A percentile compares a stretch with the other conserved stretches of the same genome.
Evolutionary conservation across 805 yeast species (phyloP).

Genomic region (Pichia cephalocereana): DNA sequence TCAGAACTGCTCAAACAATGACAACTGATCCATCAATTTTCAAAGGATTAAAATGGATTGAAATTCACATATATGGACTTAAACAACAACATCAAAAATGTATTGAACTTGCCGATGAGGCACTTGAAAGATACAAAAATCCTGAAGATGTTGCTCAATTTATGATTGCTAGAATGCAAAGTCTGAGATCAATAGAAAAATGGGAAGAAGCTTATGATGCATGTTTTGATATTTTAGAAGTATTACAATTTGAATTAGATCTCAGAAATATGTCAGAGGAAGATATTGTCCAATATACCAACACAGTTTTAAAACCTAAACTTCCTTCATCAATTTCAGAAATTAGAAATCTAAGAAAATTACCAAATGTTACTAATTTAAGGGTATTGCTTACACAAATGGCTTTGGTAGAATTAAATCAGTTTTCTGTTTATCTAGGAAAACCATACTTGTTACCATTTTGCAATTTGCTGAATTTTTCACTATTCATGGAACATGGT

Average conservation of each 20-base stretch:
- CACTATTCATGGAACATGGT: slow-evolving; percentile 32
- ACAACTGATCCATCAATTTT: slow-evolving; percentile 15
- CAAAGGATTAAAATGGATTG: slow-evolving; percentile 23
- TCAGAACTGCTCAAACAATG: slow-evolving; percentile 28
- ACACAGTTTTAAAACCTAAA: slow-evolving; percentile 16
- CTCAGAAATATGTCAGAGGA: not conserved
- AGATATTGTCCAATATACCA: slow-evolving; percentile 14
- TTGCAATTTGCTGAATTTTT: slow-evolving; percentile 27
- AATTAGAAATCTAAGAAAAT: slow-evolving; percentile 24
- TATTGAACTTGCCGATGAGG: slow-evolving; percentile 27
- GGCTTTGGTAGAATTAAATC: slow-evolving; percentile 30
- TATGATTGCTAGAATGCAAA: slow-evolving; percentile 29
- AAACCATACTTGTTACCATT: slow-evolving; percentile 23
- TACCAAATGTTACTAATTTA: slow-evolving; percentile 20
- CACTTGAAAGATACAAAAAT: slow-evolving; percentile 23
- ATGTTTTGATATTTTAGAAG: slow-evolving; percentile 28
- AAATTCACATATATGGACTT: slow-evolving; percentile 25
- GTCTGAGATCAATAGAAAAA: slow-evolving; percentile 25
- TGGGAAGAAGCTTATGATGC: slow-evolving; percentile 26
- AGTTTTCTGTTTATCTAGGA: slow-evolving; percentile 25
- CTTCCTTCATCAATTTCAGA: slow-evolving; percentile 33
- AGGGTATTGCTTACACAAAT: slow-evolving; percentile 29
- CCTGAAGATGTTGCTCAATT: slow-evolving; percentile 28
- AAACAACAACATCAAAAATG: slow-evolving; percentile 28
- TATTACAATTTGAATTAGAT: slow-evolving; percentile 24